A percentile compares a stretch with the other conserved stretches of the same genome.
These are phyloP conservation scores for Rhodotorula graminis DNA, from an alignment of 768 basidiomycete species.

Conservation along the genomic window DNA sequence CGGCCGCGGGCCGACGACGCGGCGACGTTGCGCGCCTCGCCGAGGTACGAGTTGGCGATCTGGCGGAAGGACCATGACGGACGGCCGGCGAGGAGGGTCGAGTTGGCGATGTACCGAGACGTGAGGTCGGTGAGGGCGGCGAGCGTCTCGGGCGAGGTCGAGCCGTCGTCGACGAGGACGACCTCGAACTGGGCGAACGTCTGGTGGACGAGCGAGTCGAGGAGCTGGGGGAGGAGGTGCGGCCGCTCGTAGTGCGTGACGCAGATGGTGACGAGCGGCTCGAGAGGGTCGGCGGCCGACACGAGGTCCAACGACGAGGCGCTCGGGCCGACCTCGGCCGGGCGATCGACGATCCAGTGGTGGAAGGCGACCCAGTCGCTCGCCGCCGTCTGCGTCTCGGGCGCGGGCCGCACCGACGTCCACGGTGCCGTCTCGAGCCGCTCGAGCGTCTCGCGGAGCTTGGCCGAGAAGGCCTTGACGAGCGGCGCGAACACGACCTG, in stretches of 20 bases:
- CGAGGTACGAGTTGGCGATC: slow-evolving; percentile 32
- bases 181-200: slow-evolving; percentile 28
- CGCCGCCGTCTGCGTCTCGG: slow-evolving; percentile 11
- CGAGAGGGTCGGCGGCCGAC: neutral
- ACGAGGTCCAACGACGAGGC: neutral
- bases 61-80: slow-evolving; percentile 16
- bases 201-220: slow-evolving; percentile 31
- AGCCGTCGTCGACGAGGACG: slow-evolving; percentile 38
- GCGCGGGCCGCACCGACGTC: slow-evolving; percentile 2
- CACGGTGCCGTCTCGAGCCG: neutral
- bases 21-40: slow-evolving; percentile 35
- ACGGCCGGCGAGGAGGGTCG: neutral
- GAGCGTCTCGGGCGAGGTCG: neutral
- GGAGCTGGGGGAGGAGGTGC: slow-evolving; percentile 29
- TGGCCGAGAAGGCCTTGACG: neutral
- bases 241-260: slow-evolving; percentile 38
- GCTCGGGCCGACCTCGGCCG: neutral
- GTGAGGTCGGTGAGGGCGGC: slow-evolving; percentile 18
- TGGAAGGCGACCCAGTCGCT: slow-evolving; percentile 23
- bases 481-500: slow-evolving; percentile 16
- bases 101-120: slow-evolving; percentile 5
- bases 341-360: slow-evolving; percentile 8
- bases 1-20: neutral
- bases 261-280: slow-evolving; percentile 33
- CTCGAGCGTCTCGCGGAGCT: slow-evolving; percentile 1